A percentile compares a stretch with the other conserved stretches of the same genome.
Evolutionary conservation across 2,329 filamentous ascomycete species (phyloP).

Genomic region (Ophiostoma quercus): DNA sequence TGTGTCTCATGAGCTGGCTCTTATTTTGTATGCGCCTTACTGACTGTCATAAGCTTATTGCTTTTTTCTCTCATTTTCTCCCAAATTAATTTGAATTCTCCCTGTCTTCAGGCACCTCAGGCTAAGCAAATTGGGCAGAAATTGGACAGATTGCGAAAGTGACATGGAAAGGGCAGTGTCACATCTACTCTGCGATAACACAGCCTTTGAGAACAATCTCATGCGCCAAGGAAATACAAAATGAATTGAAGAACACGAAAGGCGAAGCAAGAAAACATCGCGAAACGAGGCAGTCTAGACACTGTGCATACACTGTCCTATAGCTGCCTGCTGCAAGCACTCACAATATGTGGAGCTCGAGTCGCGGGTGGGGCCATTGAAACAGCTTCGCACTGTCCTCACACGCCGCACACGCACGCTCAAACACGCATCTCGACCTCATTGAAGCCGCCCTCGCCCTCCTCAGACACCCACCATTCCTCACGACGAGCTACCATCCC

Average conservation of each 20-base stretch:
- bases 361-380: not conserved
- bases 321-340: conserved; percentile 1
- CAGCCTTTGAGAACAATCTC: not conserved
- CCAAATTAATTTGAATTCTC: not conserved
- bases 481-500: conserved; percentile 5
- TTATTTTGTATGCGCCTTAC: not conserved
- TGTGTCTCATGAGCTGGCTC: not conserved
- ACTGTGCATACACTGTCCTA: not conserved
- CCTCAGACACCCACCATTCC: conserved; percentile 10
- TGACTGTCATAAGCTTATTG: not conserved
- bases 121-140: not conserved
- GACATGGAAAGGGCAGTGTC: no score
- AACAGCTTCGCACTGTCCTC: conserved; percentile 11
- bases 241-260: not conserved
- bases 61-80: not conserved
- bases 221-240: not conserved
- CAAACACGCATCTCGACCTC: not conserved
- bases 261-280: not conserved
- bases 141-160: not conserved
- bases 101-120: not conserved
- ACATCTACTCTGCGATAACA: no score
- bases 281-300: not conserved
- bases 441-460: not conserved
- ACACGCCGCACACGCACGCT: not conserved
- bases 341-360: not conserved